Percentiles rank a stretch among this genome's conserved stretches.
These are phyloP conservation scores for Talaromyces funiculosus DNA, from an alignment of 2,329 filamentous ascomycete genomes.

Conservation along the genomic window DNA sequence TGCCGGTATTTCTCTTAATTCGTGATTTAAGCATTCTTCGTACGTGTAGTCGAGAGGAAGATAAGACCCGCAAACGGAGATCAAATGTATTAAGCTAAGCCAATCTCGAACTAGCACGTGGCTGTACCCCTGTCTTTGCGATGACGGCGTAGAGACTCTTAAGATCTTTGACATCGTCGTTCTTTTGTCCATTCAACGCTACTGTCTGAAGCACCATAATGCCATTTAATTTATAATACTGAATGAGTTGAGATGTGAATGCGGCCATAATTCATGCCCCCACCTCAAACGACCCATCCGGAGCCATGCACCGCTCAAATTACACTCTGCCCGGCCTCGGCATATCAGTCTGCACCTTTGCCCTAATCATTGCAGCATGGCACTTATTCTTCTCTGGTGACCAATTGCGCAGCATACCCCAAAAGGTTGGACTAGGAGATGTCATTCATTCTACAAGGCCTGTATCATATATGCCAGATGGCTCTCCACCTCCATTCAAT, in stretches of 20 bases:
- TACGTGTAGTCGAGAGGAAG: too few species aligned
- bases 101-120: background rate
- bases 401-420: conserved; percentile 32
- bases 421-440: conserved; percentile 36
- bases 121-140: background rate
- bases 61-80: background rate
- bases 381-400: conserved; percentile 22
- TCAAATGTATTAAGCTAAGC: background rate
- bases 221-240: background rate
- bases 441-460: conserved; percentile 11
- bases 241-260: background rate
- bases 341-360: conserved; percentile 24
- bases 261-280: background rate
- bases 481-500: conserved; percentile 10
- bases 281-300: background rate
- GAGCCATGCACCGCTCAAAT: background rate
- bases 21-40: too few species aligned
- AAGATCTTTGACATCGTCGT: background rate
- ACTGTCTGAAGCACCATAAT: background rate
- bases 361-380: conserved; percentile 24
- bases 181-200: background rate
- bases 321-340: conserved; percentile 24
- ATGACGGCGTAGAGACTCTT: background rate
- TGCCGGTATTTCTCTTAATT: too few species aligned
- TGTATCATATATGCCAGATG: conserved; percentile 8